Percentiles rank a stretch among this genome's conserved stretches.
Evolutionary conservation across 768 basidiomycete genomes (phyloP).

Genomic region (Leccinum uliginosum): DNA sequence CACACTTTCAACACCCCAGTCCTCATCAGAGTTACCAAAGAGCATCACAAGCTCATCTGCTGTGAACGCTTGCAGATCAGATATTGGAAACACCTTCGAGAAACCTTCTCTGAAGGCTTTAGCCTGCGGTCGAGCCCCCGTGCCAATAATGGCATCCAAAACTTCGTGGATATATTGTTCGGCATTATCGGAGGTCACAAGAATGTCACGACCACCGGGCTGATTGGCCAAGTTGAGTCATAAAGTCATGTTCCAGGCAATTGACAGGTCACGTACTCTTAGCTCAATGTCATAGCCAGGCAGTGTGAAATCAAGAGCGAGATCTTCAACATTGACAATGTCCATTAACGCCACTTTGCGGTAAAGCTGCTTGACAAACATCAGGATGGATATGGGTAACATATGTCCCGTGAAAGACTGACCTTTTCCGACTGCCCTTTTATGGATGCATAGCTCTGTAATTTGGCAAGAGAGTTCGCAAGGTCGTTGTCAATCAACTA

Average conservation of each 20-base stretch:
- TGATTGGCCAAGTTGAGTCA: conserved; percentile 26
- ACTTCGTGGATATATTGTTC: conserved; percentile 87
- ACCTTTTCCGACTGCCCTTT: conserved; percentile 56
- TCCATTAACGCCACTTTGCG: conserved; percentile 57
- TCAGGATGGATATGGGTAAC: background rate
- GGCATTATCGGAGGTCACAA: conserved; percentile 84
- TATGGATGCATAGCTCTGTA: conserved; percentile 62
- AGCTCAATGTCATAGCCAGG: conserved; percentile 95
- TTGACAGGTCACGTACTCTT: conserved; percentile 45
- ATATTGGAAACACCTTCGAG: conserved; percentile 92
- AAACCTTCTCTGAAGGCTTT: conserved; percentile 93
- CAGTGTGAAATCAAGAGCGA: conserved; percentile 93
- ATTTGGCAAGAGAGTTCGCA: conserved; percentile 78
- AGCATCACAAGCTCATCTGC: conserved; percentile 94
- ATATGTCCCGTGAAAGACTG: conserved; percentile 2
- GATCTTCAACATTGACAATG: conserved; percentile 72
- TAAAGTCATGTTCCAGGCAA: background rate
- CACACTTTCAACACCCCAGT: conserved; percentile 92
- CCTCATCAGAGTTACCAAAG: conserved; percentile 96
- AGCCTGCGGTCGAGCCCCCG: conserved; percentile 73
- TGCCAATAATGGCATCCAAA: conserved; percentile 81
- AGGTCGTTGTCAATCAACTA: conserved; percentile 83
- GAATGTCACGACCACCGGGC: conserved; percentile 74
- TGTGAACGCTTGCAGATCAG: conserved; percentile 88
- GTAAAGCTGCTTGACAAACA: conserved; percentile 36